Base-by-base conservation (phyloP, 1,139 yeast species). In the Zhuliangozyma parablackwelliae region DNA sequence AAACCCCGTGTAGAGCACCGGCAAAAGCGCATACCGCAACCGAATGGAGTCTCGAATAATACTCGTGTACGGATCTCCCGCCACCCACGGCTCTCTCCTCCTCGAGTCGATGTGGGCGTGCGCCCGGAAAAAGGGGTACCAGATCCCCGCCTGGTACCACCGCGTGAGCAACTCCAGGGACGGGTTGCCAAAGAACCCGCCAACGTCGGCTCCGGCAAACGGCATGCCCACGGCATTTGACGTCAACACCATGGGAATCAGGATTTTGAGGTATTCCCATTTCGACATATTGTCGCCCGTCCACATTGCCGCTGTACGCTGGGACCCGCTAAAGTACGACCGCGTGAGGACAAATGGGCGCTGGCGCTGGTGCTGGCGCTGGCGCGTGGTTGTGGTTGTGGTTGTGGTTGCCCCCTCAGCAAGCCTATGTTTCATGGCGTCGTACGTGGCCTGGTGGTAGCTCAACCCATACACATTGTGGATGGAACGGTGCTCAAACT, bases 101-200 rank as follows among this genome's bases (percentile, higher is more conserved):
- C 84, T 72, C 1, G 97, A 72, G 57, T 92, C 97, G 40, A 90
- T 84, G 63, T 94, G 97, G 0, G 97, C 97, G 63, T 92, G 99
- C 0, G 84, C 97, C 53, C 98, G 73, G 68, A 92, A 90, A 54
- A 92, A 94, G 30, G 98, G 98, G 59, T 90, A 90, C 81, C 95
- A 92, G 21, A 86, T 78, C 41, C 96, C 98, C 1, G 95, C 74
- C 59, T 92, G 98, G 57, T 90, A 90, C 98, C 98, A 92, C 51
- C 99, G 73, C 1, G 87, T 76, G 43, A 88, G 65, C 42, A 94
- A 61, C 50, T 92, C 97, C 30, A 75, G 70, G 2, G 80, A 65
- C 0, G 98, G 98, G 56, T 92, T 76, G 7, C 95, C 96, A 53
- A 89, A 89, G 56, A 94, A 92, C 0, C 99, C 98, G 26, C 97